Evolutionary conservation across 2,329 filamentous ascomycete species (phyloP).

Genomic region (Apiospora pterosperma): DNA sequence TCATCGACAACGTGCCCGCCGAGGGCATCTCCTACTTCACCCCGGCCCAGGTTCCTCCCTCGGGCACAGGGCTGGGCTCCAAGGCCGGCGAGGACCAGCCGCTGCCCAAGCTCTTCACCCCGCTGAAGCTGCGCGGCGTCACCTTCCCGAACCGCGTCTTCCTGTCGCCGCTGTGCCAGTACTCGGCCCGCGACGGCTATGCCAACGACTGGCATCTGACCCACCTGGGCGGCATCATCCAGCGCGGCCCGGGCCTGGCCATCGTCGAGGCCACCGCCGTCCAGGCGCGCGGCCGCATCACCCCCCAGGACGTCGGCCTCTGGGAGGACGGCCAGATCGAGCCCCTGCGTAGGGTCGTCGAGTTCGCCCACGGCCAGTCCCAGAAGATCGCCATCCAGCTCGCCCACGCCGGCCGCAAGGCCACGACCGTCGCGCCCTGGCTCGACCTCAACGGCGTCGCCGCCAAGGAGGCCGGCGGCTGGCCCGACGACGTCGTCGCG

Average conservation of each 20-base stretch:
- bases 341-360: constrained; percentile 65
- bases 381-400: constrained; percentile 69
- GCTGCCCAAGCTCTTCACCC: constrained; percentile 49
- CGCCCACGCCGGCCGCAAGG: constrained; percentile 58
- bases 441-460: constrained; percentile 21
- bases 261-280: constrained; percentile 80
- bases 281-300: constrained; percentile 74
- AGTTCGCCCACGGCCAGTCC: constrained; percentile 46
- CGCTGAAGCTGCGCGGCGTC: constrained; percentile 44
- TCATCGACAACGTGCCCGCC: constrained; percentile 23
- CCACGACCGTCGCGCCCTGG: constrained; percentile 32
- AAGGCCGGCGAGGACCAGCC: constrained; percentile 36
- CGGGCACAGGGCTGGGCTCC: constrained; percentile 32
- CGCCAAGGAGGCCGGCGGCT: constrained; percentile 29
- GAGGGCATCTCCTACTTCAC: constrained; percentile 38
- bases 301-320: constrained; percentile 73
- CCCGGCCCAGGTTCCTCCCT: constrained; percentile 34
- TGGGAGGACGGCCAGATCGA: constrained; percentile 84
- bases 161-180: constrained; percentile 61
- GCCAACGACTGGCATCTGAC: constrained; percentile 78
- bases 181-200: constrained; percentile 60
- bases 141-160: constrained; percentile 55
- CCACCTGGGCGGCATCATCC: constrained; percentile 75
- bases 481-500: constrained; percentile 49
- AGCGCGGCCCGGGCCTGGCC: constrained; percentile 70